These are phyloP conservation scores for Cryptosporidium viatorum DNA, from an alignment of 169 alveolate species.

Conservation along the genomic window DNA sequence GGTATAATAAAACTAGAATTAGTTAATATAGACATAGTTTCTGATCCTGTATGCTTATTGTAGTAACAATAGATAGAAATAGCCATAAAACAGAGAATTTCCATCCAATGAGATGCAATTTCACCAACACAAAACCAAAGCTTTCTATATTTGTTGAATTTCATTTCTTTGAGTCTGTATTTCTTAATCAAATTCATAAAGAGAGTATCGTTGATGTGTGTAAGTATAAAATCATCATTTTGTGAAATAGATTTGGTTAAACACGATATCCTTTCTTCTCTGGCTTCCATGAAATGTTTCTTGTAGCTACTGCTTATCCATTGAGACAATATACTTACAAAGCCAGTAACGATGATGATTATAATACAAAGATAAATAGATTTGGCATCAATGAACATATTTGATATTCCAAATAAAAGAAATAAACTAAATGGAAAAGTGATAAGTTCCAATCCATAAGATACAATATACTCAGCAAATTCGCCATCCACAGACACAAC, in stretches of 20 bases:
- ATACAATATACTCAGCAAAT: constrained; percentile 53
- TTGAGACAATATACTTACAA: constrained; percentile 21
- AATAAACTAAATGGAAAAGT: constrained; percentile 49
- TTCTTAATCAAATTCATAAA: constrained; percentile 12
- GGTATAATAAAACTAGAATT: constrained; percentile 54
- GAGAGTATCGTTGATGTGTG: constrained; percentile 3
- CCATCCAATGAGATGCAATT: constrained; percentile 51
- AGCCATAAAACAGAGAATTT: constrained; percentile 28
- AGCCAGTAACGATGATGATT: neutral
- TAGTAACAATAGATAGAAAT: constrained; percentile 33
- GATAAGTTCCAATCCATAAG: constrained; percentile 49
- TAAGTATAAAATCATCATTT: constrained; percentile 35
- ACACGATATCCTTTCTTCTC: constrained; percentile 59
- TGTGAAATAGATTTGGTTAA: constrained; percentile 18
- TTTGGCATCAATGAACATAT: constrained; percentile 16
- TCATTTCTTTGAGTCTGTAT: constrained; percentile 43
- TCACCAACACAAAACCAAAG: constrained; percentile 64
- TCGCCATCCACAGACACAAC: constrained; percentile 64
- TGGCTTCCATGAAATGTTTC: constrained; percentile 31
- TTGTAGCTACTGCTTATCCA: constrained; percentile 56
- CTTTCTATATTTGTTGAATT: constrained; percentile 52
- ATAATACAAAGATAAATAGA: constrained; percentile 15
- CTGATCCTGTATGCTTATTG: neutral
- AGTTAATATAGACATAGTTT: constrained; percentile 6
- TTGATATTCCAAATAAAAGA: constrained; percentile 19